Evolutionary conservation across 1,284 basidiomycete genomes (phyloP).

Genomic region (Cutaneotrichosporon sp.): DNA sequence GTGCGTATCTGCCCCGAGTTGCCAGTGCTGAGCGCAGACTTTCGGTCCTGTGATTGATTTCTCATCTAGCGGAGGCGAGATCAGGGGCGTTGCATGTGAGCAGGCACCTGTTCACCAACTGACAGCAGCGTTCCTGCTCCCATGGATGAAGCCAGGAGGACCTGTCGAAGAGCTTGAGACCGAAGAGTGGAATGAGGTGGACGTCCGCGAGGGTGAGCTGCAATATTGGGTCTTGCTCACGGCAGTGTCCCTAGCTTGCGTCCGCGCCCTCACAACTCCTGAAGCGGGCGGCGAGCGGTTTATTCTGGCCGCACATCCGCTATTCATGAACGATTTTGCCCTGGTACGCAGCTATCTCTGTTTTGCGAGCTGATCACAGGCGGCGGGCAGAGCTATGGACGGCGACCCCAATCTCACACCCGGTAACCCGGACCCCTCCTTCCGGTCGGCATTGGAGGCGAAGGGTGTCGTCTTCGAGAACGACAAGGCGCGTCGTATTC

Average conservation of each 20-base stretch:
- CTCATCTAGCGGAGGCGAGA: slow-evolving; percentile 30
- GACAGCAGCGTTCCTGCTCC: not conserved
- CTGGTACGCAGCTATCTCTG: too few relatives aligned
- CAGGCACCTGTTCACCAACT: not conserved
- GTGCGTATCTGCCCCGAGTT: not conserved
- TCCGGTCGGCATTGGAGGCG: slow-evolving; percentile 13
- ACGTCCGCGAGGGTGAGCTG: slow-evolving; percentile 21
- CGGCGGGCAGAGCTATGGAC: not conserved
- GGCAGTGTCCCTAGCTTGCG: slow-evolving; percentile 18
- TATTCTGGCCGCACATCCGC: slow-evolving; percentile 50
- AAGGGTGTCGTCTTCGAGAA: slow-evolving; percentile 7
- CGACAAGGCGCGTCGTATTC: slow-evolving; percentile 26
- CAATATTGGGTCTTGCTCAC: not conserved
- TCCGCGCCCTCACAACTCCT: not conserved
- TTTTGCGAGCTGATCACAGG: not conserved
- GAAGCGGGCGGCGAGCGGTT: slow-evolving; percentile 59
- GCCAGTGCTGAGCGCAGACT: not conserved
- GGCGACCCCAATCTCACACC: slow-evolving; percentile 15
- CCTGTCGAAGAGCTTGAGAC: not conserved
- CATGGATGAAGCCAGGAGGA: not conserved
- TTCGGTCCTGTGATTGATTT: slow-evolving; percentile 4
- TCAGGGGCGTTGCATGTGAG: slow-evolving; percentile 25
- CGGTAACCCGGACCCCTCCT: slow-evolving; percentile 24
- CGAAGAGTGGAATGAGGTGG: slow-evolving; percentile 2
- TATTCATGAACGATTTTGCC: slow-evolving; percentile 31